Evolutionary conservation across 2,329 filamentous ascomycete genomes (phyloP).

Genomic region (Aspergillus calidoustus): DNA sequence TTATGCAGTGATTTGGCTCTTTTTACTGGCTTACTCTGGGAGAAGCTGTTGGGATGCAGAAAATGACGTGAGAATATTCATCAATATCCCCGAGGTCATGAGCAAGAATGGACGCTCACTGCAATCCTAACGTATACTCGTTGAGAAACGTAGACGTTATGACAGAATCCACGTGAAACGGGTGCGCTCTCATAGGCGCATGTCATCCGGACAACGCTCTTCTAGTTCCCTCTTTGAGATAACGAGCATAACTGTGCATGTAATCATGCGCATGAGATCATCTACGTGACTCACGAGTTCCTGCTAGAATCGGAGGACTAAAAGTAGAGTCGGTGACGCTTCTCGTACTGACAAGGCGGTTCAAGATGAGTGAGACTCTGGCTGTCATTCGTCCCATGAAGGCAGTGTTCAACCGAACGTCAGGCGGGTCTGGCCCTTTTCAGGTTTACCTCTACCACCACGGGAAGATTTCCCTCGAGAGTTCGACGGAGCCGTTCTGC

Average conservation of each 20-base stretch:
- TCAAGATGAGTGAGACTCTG: background rate
- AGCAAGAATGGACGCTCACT: background rate
- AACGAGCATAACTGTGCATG: background rate
- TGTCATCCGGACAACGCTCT: background rate
- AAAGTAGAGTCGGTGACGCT: background rate
- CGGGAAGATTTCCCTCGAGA: conserved; percentile 32
- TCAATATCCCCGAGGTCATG: background rate
- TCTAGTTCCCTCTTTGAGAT: background rate
- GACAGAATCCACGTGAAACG: background rate
- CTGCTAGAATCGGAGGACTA: background rate
- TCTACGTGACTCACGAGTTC: background rate
- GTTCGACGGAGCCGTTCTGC: conserved; percentile 22
- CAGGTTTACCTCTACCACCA: conserved; percentile 34
- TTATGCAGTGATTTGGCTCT: background rate
- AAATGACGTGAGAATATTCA: background rate
- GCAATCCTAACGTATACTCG: background rate
- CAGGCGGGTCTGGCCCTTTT: conserved; percentile 43
- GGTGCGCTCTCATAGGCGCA: background rate
- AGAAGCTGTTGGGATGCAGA: background rate
- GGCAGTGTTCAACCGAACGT: conserved; percentile 34
- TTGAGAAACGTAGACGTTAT: background rate
- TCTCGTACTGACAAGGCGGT: background rate
- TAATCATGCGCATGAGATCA: background rate
- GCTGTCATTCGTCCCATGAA: background rate
- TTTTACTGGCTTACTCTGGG: background rate